Evolutionary conservation across 768 basidiomycete species (phyloP), one percentile per base, ranked within the genome.

Genomic region (Boletus patriciae): DNA sequence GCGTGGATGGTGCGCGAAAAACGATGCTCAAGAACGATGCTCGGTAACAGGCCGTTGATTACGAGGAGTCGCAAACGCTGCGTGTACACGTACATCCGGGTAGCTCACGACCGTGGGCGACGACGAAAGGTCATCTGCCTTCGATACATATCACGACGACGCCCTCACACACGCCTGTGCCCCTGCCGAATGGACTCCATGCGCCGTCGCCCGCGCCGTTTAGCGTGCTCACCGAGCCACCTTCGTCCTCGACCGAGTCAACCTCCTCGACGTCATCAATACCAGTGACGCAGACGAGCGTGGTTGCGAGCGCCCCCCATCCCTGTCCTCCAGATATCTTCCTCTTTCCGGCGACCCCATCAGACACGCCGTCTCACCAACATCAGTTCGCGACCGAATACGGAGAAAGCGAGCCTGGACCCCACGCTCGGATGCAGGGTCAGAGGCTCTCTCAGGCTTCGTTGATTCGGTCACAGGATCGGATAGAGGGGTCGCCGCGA

Each of bases 241-340:
- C 68, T 3, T 62, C 66, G 55, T 64, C 70, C 12, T 57, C 62
- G 52, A 60, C 59, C 54, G 64, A 53, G 36, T 58, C 64, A 1
- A 5, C 31, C 0, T 66, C 68, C 6, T 60, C 70, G 44, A 38
- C 52, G 1, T 51, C 59, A 6, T 61, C 70, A 0, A 15, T 52
- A 16, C 25, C 63, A 3, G 25, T 46, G 25, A 33, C 55, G 11
- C 57, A 50, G 29, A 48, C 53, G 21, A 25, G 16, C 31, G 36
- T 27, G 49, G 34, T 50, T 23, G 34, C 27, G 19, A 34, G 27
- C 25, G 41, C 36, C 36, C 25, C 29, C 2, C 54, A 33, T n/a
- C 48, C 29, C 13, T 57, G 64, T 55, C 62, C 62, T 36, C 72
- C 70, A 6, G 65, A 66, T 19, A 69, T 73, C n/a, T 71, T 64